These are phyloP conservation scores for Saccharomyces hybrid DNA, from an alignment of 1,139 yeast genomes.

Conservation along the genomic window DNA sequence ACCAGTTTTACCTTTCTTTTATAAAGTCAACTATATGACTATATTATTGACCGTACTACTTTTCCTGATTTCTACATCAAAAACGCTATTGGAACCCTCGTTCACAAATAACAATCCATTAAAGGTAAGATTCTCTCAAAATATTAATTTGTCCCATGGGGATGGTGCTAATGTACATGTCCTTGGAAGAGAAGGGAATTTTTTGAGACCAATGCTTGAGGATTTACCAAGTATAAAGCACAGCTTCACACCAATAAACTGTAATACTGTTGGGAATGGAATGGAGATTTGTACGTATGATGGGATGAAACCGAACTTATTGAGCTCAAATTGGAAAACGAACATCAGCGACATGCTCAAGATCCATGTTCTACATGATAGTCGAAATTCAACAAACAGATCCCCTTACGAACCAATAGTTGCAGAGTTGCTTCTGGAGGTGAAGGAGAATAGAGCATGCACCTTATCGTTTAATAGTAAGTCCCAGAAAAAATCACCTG, in stretches of 20 bases:
- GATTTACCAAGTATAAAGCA: slow-evolving; percentile 60
- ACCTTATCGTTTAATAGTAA: slow-evolving; percentile 48
- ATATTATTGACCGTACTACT: slow-evolving; percentile 37
- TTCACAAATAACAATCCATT: slow-evolving; percentile 55
- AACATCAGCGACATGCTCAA: slow-evolving; percentile 39
- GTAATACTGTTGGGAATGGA: slow-evolving; percentile 39
- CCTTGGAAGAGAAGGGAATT: slow-evolving; percentile 44
- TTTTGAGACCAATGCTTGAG: slow-evolving; percentile 36
- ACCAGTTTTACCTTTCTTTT: slow-evolving; percentile 63
- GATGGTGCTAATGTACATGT: slow-evolving; percentile 39
- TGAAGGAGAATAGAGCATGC: slow-evolving; percentile 59
- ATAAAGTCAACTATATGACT: slow-evolving; percentile 53
- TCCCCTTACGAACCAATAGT: slow-evolving; percentile 61
- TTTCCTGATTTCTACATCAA: slow-evolving; percentile 35
- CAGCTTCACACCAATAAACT: slow-evolving; percentile 30
- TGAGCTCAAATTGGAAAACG: slow-evolving; percentile 33
- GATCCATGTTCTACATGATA: slow-evolving; percentile 44
- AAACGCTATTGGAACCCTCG: slow-evolving; percentile 40
- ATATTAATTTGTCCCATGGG: slow-evolving; percentile 37
- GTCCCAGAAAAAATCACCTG: slow-evolving; percentile 43
- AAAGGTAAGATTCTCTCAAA: slow-evolving; percentile 61
- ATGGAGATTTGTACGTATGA: slow-evolving; percentile 47
- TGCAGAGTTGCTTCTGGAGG: slow-evolving; percentile 54
- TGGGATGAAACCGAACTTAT: slow-evolving; percentile 47
- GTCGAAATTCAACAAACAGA: slow-evolving; percentile 32